Conservation (phyloP, 148 eudicot species). For the Camellia lanceoleosa region DNA sequence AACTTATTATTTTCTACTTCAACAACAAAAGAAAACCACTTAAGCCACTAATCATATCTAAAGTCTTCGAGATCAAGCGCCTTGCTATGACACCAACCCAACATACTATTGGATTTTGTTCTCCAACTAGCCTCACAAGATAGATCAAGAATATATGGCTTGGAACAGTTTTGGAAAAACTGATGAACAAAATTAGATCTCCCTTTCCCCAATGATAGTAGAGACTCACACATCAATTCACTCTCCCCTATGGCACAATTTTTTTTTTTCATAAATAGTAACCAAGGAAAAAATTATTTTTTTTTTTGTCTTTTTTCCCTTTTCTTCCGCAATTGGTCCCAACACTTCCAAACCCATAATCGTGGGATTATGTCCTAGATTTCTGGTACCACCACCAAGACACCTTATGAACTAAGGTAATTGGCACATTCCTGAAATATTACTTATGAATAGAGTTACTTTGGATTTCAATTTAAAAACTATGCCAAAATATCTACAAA, state of each 20-base stretch:
- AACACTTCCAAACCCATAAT: background rate
- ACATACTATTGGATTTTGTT: too few relatives aligned
- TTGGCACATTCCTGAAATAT: background rate
- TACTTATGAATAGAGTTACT: background rate
- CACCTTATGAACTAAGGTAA: background rate
- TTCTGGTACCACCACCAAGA: background rate
- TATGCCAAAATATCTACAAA: background rate
- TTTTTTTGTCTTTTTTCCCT: background rate
- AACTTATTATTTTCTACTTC: too few relatives aligned
- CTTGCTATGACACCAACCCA: too few relatives aligned
- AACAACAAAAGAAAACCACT: too few relatives aligned
- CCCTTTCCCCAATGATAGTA: background rate
- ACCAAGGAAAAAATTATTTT: background rate
- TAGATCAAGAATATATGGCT: too few relatives aligned
- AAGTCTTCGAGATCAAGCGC: too few relatives aligned
- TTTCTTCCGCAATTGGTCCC: background rate
- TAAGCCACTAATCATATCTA: too few relatives aligned
- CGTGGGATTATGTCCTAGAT: background rate
- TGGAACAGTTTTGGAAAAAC: too few relatives aligned
- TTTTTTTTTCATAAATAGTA: background rate
- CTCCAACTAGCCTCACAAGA: too few relatives aligned
- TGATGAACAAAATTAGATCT: too few relatives aligned
- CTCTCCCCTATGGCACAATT: background rate
- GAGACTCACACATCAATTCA: background rate
- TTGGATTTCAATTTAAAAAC: background rate